Conservation (phyloP, 1,284 basidiomycete species). For the Ustilago esculenta region DNA sequence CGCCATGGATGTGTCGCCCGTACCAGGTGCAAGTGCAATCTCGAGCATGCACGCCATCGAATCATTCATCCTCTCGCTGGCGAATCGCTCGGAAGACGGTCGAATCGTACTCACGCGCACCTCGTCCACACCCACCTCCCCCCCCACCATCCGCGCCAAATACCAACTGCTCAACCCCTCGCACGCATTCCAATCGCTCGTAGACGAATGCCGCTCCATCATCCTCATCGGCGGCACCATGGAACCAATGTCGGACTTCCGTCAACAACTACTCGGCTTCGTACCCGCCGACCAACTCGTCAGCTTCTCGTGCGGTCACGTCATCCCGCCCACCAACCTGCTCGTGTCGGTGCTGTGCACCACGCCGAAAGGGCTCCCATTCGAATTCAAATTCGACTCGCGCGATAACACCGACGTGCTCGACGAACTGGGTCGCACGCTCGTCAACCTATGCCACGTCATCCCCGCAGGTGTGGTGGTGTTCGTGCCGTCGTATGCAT, state of each 20-base stretch:
- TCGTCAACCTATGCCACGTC: constrained; percentile 80
- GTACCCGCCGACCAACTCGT: constrained; percentile 75
- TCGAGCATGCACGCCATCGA: constrained; percentile 86
- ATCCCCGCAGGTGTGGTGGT: constrained; percentile 89
- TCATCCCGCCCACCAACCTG: constrained; percentile 84
- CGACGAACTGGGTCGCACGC: constrained; percentile 82
- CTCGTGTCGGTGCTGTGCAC: constrained; percentile 79
- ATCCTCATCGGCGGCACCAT: constrained; percentile 95
- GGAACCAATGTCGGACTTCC: constrained; percentile 93
- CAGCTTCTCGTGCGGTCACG: constrained; percentile 90
- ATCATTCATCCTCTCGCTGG: constrained; percentile 82
- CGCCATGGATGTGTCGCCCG: background rate
- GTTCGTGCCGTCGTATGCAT: constrained; percentile 92
- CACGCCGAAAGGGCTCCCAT: constrained; percentile 78
- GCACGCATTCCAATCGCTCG: constrained; percentile 82
- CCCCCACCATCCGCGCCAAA: constrained; percentile 74
- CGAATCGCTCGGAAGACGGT: constrained; percentile 80
- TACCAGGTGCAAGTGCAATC: constrained; percentile 68
- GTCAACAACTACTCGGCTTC: constrained; percentile 81
- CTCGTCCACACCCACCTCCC: background rate
- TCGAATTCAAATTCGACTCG: constrained; percentile 85
- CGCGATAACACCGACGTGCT: constrained; percentile 79
- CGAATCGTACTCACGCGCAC: constrained; percentile 51
- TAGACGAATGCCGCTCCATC: constrained; percentile 81
- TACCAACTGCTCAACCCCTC: constrained; percentile 96